Evolutionary conservation across 2,329 filamentous ascomycete genomes (phyloP).

Genomic region (Fusarium metavorans): DNA sequence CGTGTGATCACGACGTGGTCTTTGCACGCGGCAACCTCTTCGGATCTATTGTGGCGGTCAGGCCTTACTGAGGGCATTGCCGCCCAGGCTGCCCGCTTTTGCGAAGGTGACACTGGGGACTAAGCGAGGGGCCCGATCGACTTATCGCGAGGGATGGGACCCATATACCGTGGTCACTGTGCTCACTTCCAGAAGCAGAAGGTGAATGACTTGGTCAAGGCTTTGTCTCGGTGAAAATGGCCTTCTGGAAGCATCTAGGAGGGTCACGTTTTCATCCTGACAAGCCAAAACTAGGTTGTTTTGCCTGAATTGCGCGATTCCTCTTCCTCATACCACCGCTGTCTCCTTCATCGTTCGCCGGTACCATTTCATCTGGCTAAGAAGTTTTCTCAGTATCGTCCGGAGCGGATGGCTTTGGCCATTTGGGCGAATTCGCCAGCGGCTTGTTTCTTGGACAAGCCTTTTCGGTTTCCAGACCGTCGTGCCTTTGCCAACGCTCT

Average conservation of each 20-base stretch:
- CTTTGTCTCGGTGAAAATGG: constrained; percentile 11
- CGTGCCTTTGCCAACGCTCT: not conserved
- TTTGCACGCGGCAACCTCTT: constrained; percentile 29
- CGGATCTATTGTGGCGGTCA: not conserved
- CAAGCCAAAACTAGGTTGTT: constrained; percentile 9
- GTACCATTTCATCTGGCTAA: not conserved
- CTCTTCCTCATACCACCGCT: not conserved
- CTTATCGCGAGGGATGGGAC: not conserved
- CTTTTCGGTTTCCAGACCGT: not conserved
- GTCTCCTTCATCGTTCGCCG: not conserved
- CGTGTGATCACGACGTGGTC: constrained; percentile 16
- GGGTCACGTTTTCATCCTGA: constrained; percentile 5
- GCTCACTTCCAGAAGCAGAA: constrained; percentile 38
- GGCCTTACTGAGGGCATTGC: constrained; percentile 10
- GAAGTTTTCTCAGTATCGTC: not conserved
- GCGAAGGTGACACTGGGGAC: not conserved
- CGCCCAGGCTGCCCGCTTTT: constrained; percentile 9
- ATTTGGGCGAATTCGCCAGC: not conserved
- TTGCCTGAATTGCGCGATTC: constrained; percentile 3
- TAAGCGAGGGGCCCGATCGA: not conserved
- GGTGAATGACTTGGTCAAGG: constrained; percentile 20
- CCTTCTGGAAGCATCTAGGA: constrained; percentile 7
- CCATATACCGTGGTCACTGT: constrained; percentile 11
- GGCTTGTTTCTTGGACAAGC: not conserved
- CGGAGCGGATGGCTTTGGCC: not conserved